Percentiles rank a stretch among this genome's conserved stretches.
These are phyloP conservation scores for Melanomma pulvis-pyrius DNA, from an alignment of 495 filamentous ascomycete genomes.

Conservation along the genomic window DNA sequence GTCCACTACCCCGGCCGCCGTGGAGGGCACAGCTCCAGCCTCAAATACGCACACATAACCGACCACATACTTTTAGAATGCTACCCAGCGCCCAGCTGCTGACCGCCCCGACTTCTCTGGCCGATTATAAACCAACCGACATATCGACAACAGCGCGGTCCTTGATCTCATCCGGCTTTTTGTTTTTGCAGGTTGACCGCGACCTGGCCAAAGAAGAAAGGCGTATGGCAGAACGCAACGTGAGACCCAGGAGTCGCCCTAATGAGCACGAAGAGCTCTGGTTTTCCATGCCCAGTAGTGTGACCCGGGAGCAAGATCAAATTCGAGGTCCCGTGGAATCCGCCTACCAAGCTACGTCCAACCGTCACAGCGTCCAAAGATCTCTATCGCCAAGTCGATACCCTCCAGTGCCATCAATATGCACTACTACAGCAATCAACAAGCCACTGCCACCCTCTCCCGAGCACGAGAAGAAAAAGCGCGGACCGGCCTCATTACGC, in stretches of 20 bases:
- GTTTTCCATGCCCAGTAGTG: conserved; percentile 23
- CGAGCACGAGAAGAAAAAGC: conserved; percentile 25
- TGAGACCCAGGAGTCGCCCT: background rate
- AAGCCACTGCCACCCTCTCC: conserved; percentile 33
- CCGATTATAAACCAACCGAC: conserved; percentile 22
- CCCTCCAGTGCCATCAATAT: conserved; percentile 27
- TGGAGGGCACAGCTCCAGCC: conserved; percentile 28
- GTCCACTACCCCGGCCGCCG: background rate
- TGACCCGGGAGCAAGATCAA: conserved; percentile 9
- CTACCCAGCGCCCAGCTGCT: conserved; percentile 27
- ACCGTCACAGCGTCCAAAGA: conserved; percentile 21
- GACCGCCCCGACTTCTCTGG: conserved; percentile 19
- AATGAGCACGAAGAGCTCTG: conserved; percentile 21
- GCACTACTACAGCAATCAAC: conserved; percentile 20
- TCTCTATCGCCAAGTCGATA: conserved; percentile 30
- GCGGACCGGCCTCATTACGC: conserved; percentile 26
- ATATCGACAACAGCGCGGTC: conserved; percentile 23
- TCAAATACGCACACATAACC: conserved; percentile 27
- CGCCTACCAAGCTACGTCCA: conserved; percentile 30
- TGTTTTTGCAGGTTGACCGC: conserved; percentile 28
- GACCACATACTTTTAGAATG: conserved; percentile 24
- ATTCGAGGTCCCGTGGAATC: conserved; percentile 19
- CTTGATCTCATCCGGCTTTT: conserved; percentile 17
- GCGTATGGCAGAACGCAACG: conserved; percentile 12
- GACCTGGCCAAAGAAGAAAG: conserved; percentile 15